Base-by-base conservation (phyloP, 116 monocot genomes). In the Zostera marina region DNA sequence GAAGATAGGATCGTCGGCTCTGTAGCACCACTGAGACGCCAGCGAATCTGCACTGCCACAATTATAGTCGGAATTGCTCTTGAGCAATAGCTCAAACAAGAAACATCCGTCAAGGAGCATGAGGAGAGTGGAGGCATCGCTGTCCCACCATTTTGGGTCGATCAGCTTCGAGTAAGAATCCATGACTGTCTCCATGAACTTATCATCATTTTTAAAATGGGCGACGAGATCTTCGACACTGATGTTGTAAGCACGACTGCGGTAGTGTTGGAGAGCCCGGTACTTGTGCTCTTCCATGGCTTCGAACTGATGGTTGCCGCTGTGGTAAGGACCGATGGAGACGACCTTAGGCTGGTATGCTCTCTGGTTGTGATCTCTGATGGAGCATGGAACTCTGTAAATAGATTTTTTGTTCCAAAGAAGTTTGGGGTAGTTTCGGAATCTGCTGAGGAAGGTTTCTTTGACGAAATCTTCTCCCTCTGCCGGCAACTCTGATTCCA, bases 321-420 rank as follows among this genome's bases (percentile, higher is more conserved):
- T 13, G 63, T 73, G 73, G 32, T 73, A 73, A 12, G 72, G 72
- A 7, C 72, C 72, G 7, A 73, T 56, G 13, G 73, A 63, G 11
- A 73, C 51, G 9, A 73, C 63, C 13, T 17, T 16, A n/a, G 68
- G 73, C 11, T 56, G 38, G 49, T 63, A 63, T 11, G 63, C 63
- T 39, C 41, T 46, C 39, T 5, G 3, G 38, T 17, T 9, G 32
- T 22, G 45, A 8, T 63, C 63, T 19, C 63, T 47, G 15, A 40
- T 63, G 13, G 9, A n/a, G 16, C 49, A 1, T 1, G 63, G 63
- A 5, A 63, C 26, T 13, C 26, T 63, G 38, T 63, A 52, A 22
- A 63, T 63, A 7, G 63, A 63, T 22, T 49, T 47, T 24, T 49
- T 14, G 11, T 16, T 46, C 49, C 47, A 51, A 8, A 46, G 3